Evolutionary conservation across 352 stramenopile species (phyloP).

Genomic region (Phytophthora pistaciae): DNA sequence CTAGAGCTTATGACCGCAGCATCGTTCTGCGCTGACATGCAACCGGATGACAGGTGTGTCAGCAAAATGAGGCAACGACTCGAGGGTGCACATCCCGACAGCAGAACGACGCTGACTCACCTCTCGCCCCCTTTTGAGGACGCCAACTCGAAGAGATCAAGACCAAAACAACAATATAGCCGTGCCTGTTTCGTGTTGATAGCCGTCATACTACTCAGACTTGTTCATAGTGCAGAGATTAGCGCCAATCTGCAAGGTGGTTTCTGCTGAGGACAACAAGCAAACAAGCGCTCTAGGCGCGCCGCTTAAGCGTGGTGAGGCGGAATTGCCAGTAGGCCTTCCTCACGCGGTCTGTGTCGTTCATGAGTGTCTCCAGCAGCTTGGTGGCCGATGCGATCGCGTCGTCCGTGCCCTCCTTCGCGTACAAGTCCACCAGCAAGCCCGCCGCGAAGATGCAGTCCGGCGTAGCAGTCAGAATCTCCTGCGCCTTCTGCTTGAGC

Average conservation of each 20-base stretch:
- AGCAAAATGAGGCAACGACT: slow-evolving; percentile 4
- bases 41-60: slow-evolving; percentile 11
- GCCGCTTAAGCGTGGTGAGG: slow-evolving; percentile 53
- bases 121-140: slow-evolving; percentile 8
- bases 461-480: slow-evolving; percentile 45
- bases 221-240: slow-evolving; percentile 1
- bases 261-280: background rate
- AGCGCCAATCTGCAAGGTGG: background rate
- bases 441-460: slow-evolving; percentile 81
- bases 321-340: slow-evolving; percentile 83
- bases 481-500: slow-evolving; percentile 53
- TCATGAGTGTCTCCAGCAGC: slow-evolving; percentile 74
- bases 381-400: slow-evolving; percentile 52
- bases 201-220: slow-evolving; percentile 7
- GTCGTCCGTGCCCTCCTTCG: slow-evolving; percentile 53
- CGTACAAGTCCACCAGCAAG: slow-evolving; percentile 79
- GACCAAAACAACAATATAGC: slow-evolving; percentile 36
- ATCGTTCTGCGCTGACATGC: slow-evolving; percentile 22
- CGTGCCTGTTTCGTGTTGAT: slow-evolving; percentile 38
- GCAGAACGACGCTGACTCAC: background rate
- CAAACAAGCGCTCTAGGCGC: slow-evolving; percentile 13
- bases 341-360: slow-evolving; percentile 77
- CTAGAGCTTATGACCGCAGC: slow-evolving; percentile 22
- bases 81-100: too few relatives aligned
- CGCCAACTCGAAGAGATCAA: slow-evolving; percentile 27